Base-by-base conservation (phyloP, 306 rosid genomes). In the Prunus dulcis region DNA sequence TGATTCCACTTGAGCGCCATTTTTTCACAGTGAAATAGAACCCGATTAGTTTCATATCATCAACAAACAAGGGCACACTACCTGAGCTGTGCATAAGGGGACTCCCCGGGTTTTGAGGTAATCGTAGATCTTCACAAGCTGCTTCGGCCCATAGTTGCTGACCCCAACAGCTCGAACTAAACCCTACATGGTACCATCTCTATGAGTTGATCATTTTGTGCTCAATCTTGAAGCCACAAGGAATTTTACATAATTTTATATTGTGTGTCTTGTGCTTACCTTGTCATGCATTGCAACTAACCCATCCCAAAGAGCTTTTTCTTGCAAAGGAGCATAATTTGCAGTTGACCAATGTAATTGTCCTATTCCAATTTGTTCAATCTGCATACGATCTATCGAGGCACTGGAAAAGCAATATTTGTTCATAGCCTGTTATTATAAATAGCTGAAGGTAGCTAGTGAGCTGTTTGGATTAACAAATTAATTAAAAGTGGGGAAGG, bases 341-440 rank as follows among this genome's bases (percentile, higher is more conserved):
- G 97, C 96, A 68, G 97, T 95, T 22, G 97, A 92, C 99, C 99
- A 92, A 70, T 95, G 99, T 27, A 95, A 80, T 77, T 95, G 99
- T 28, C 93, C 99, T 76, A 92, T 90, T 82, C 97, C 99, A 67
- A 89, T 87, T 88, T 90, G 89, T 30, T 92, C 93, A 64, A 95
- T 86, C 88, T 89, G 91, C 91, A 92, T 84, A 41, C 97, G 90
- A 74, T 89, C 91, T 69, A 89, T 81, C 56, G 99, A 95, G 32
- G 93, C 96, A 93, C 99, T 95, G 79, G 66, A 80, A 18, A 70
- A 75, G 47, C 61, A 20, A 51, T 71, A 11, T 22, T 75, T 64
- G 30, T 25, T 79, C 71, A 14, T 67, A 34, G 41, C 8, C 8
- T 34, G 8, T 5, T 5, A 5, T 32, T 32, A 5, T 32, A 34